Evolutionary conservation across 2,329 filamentous ascomycete species (phyloP).

Genomic region (Colletotrichum kahawae): DNA sequence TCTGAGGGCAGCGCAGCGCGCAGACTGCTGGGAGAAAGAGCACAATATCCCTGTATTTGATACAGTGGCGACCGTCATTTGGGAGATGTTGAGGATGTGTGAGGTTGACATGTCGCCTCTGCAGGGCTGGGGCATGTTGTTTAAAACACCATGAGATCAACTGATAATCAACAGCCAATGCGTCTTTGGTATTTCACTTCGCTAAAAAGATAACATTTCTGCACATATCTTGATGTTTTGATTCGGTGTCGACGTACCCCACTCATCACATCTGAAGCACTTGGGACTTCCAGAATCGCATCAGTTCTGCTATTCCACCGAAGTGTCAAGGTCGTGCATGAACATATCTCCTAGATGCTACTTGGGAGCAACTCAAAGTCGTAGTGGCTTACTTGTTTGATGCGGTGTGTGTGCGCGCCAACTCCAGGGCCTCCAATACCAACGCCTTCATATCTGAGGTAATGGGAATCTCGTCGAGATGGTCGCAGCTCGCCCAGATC

Average conservation of each 20-base stretch:
- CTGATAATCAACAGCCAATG: background rate
- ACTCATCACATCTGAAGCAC: background rate
- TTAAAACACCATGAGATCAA: slow-evolving; percentile 8
- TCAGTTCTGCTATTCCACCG: background rate
- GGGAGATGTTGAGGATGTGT: slow-evolving; percentile 41
- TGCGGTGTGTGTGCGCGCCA: background rate
- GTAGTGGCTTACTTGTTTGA: background rate
- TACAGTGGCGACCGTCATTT: slow-evolving; percentile 45
- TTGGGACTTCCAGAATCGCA: background rate
- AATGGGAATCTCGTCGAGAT: background rate
- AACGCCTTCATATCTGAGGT: background rate
- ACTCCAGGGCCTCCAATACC: background rate
- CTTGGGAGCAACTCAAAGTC: background rate
- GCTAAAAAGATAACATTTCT: background rate
- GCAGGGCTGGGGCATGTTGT: slow-evolving; percentile 40
- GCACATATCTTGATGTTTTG: background rate
- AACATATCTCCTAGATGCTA: background rate
- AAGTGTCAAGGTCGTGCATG: background rate
- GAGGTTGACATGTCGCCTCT: slow-evolving; percentile 32
- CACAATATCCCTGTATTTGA: slow-evolving; percentile 42
- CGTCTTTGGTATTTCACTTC: background rate
- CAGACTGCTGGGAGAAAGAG: slow-evolving; percentile 39
- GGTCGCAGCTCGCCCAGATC: background rate
- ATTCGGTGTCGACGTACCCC: background rate
- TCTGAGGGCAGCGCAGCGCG: slow-evolving; percentile 42